phyloP scores from a whole-genome alignment of 2,329 filamentous ascomycete species.

The Ophioceras dolichostomum region DNA sequence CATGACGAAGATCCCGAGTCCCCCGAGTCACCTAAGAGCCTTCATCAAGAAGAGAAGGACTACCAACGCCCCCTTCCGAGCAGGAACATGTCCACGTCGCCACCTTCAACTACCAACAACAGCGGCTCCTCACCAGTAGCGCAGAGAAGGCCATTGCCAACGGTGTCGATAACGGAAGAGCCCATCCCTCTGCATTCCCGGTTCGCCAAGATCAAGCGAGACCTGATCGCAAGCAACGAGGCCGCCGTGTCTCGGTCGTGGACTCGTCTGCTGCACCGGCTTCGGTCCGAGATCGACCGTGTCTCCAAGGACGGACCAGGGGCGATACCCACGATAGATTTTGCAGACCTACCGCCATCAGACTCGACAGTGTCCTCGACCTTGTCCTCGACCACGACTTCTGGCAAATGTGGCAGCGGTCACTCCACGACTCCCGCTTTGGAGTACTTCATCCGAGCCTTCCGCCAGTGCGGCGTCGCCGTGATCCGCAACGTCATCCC shows the following conservation, averaged over 20 bases:
- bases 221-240: conserved; percentile 24
- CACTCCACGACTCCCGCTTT: no score
- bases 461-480: conserved; percentile 10
- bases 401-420: no score
- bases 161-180: conserved; percentile 5
- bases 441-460: conserved; percentile 10
- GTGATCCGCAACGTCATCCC: conserved; percentile 12
- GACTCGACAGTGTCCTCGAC: no score
- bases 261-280: conserved; percentile 22
- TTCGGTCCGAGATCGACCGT: conserved; percentile 22
- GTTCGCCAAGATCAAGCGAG: conserved; percentile 28
- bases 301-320: conserved; percentile 20
- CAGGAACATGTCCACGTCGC: no score
- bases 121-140: background rate
- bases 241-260: conserved; percentile 24
- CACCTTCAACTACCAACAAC: no score
- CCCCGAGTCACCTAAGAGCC: no score
- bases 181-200: conserved; percentile 26
- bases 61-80: no score
- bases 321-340: conserved; percentile 28
- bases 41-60: no score
- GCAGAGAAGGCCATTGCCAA: background rate
- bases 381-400: background rate
- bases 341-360: conserved; percentile 22
- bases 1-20: no score